Evolutionary conservation across 495 filamentous ascomycete genomes (phyloP).

Genomic region (Xylaria curta): DNA sequence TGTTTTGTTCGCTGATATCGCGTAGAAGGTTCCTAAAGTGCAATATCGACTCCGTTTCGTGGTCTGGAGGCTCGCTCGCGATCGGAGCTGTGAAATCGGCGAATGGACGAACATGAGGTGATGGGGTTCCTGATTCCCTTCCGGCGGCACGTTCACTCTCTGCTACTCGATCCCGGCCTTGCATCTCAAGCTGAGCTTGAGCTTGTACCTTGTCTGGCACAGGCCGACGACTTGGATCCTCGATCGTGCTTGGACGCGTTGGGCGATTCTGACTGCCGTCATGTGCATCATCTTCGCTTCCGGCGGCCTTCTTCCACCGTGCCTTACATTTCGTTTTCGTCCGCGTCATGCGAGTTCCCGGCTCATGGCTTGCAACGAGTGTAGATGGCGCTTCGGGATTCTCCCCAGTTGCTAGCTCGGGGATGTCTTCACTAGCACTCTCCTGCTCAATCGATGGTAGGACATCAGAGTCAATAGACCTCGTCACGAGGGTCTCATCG

Average conservation of each 20-base stretch:
- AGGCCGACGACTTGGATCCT: background rate
- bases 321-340: background rate
- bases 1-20: background rate
- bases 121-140: background rate
- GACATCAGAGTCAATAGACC: background rate
- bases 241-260: background rate
- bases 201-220: background rate
- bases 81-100: background rate
- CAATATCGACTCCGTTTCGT: background rate
- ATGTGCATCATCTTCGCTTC: background rate
- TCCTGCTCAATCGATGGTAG: constrained; percentile 13
- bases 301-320: background rate
- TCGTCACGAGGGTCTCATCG: background rate
- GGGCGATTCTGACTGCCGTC: background rate
- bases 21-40: background rate
- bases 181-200: background rate
- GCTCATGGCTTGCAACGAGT: background rate
- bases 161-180: background rate
- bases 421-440: background rate
- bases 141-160: no score
- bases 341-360: background rate
- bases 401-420: background rate
- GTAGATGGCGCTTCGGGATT: background rate
- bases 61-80: background rate
- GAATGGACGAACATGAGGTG: background rate